Evolutionary conservation across 2,329 filamentous ascomycete species (phyloP), one percentile per base, ranked within the genome.

Genomic region (Biscogniauxia sp.): DNA sequence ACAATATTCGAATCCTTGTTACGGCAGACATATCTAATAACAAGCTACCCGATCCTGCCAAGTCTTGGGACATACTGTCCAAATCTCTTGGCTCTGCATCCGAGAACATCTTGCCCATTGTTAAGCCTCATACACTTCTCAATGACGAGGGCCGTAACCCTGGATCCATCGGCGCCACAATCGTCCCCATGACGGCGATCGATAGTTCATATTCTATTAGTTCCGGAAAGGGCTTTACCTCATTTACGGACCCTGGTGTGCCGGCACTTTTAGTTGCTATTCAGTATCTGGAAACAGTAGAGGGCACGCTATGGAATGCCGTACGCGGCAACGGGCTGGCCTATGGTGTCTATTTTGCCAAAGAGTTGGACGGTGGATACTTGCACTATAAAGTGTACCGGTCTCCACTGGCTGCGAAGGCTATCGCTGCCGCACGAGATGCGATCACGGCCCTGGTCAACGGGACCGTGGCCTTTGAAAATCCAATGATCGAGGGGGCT

Each of bases 281-380:
- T 55, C 88, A 93, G 20, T 98, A 97, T 73, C 88, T 99, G 62
- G 93, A 97, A 72, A 88, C 93, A 0, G 90, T 96, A 19, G 95
- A 99, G 76, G 95, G 95, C 0, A 95, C 95, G 0, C 85, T 99
- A 32, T 98, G 95, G 94, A 90, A 90, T 64, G 92, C 92, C 0
- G 91, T 98, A 54, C 92, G 95, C 53, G 95, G 95, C 59, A 95
- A 92, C 51, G 95, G 95, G 52, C 87, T 98, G 56, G 95, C 95
- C 0, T 99, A 99, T 72, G 93, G 93, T 57, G 89, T 90, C 0
- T 87, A 84, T 69, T 96, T 98, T 72, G 83, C 83, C 52, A 88
- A 90, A 53, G 90, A 92, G 70, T 79, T 91, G 26, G 92, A 95
- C 70, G 88, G 87, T 1, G 95, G 94, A 2, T 86, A 91, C 55